Base-by-base conservation (phyloP, 495 filamentous ascomycete genomes). In the Thozetella sp. region DNA sequence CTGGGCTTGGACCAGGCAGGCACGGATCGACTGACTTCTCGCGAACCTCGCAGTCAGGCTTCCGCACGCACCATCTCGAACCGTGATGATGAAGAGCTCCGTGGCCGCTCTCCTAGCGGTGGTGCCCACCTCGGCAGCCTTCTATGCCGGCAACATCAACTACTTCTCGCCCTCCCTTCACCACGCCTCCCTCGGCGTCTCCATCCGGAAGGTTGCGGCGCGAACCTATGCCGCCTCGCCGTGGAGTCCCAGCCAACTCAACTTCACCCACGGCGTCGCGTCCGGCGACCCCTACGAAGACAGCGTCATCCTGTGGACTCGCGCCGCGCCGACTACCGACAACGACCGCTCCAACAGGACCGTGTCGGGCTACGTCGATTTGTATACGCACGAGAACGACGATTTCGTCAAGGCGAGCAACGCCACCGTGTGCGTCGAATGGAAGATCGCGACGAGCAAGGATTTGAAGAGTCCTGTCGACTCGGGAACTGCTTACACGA, bases 211-310 rank as follows among this genome's bases (percentile, higher is more conserved):
- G 53, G 75, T 82, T 53, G 67, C 72, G 1, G 67, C 67, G 25
- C 59, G 74, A 52, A 71, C 67, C 3, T 58, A 60, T 37, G 70
- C 68, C 3, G 68, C 64, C 34, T 73, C 79, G 20, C 62, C 69
- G 6, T 76, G 76, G 70, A 62, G 71, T 37, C 62, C 83, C 62
- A 55, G 54, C 0, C 55, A 79, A 57, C 72, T 89, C 46, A 79
- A 80, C 60, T 90, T 91, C 67, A 90, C 87, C 9, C 88, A 90
- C 59, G 85, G 87, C 58, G 80, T 90, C 12, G 88, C 88, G n/a
- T 87, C 84, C 19, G 88, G 88, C 11, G 88, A 91, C 62, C 88
- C 88, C 2, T 89, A 85, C 63, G 68, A 83, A 17, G 70, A 83
- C 63, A 86, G 81, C 20, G 82, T 90, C 1, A 86, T 91, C 56